Evolutionary conservation across 2,329 filamentous ascomycete species (phyloP), one percentile per base, ranked within the genome.

Genomic region (Aspergillus ochraceus): DNA sequence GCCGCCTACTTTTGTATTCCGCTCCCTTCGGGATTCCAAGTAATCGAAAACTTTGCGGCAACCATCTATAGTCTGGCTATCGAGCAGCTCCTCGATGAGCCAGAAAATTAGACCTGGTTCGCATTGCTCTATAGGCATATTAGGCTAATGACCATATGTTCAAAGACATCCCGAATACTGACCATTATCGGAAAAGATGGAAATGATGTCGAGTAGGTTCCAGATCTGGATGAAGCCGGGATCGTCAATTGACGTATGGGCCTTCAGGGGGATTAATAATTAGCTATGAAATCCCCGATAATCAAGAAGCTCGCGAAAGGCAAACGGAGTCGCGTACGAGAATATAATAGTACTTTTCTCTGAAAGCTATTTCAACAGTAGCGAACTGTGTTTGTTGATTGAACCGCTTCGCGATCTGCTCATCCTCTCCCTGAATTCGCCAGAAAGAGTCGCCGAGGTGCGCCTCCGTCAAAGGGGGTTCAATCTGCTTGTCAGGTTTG

Each of bases 11-110:
- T 91, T 88, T 20, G 90, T 96, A 62, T 98, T 91, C 46, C 89
- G 86, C 74, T 98, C 93, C 70, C 95, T 86, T 60, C 96, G 86
- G 22, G 95, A 97, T 74, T 99, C 96, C 49, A 99, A 84, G 70
- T 93, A 99, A 72, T 96, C 92, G 72, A 99, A 98, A 14, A 98
- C 90, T 62, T 86, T 90, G 61, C 92, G 88, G 73, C 95, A 99
- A 32, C 91, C 93, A 24, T 92, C 86, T 47, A 97, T 96, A 0
- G 93, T 97, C 75, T 99, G 94, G 70, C 92, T 97, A 75, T 99
- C 96, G 26, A 99, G 84, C 1, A 99, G 85, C 76, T 98, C 95
- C 74, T 99, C 95, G 20, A 97, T 88, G 17, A 99, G 86, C 85
- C 91, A 93, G 70, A 97, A 92, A 8, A 95, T 83, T 9, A 99